Evolutionary conservation across 1,284 basidiomycete genomes (phyloP).

Genomic region (Bondarzewia mesenterica): DNA sequence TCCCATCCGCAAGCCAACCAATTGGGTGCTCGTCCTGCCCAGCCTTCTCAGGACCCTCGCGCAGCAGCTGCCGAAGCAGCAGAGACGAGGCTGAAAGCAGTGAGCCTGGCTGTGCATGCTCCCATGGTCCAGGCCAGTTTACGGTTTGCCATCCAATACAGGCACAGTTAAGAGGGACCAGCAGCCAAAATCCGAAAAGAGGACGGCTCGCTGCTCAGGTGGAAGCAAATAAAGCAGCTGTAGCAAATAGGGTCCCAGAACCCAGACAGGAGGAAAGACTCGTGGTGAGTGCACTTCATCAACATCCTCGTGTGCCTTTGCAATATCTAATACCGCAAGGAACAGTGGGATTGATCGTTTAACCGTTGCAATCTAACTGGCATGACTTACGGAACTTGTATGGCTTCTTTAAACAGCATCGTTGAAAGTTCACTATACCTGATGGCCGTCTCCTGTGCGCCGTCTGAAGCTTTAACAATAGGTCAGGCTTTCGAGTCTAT

Average conservation of each 20-base stretch:
- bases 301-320: neutral
- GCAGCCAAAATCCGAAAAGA: slow-evolving; percentile 53
- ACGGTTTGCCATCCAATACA: slow-evolving; percentile 19
- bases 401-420: too few species aligned
- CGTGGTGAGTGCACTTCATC: slow-evolving; percentile 41
- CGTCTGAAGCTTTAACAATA: too few species aligned
- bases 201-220: slow-evolving; percentile 55
- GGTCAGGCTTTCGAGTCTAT: too few species aligned
- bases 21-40: neutral
- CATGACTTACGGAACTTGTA: too few species aligned
- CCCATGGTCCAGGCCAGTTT: slow-evolving; percentile 1
- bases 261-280: slow-evolving; percentile 45
- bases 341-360: slow-evolving; percentile 4
- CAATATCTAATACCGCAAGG: neutral
- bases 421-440: too few species aligned
- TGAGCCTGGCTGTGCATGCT: neutral
- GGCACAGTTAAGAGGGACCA: slow-evolving; percentile 52
- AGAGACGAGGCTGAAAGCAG: slow-evolving; percentile 25
- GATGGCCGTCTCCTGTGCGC: too few species aligned
- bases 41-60: slow-evolving; percentile 35
- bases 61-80: slow-evolving; percentile 62
- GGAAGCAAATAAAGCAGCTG: slow-evolving; percentile 38
- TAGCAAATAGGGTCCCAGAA: slow-evolving; percentile 38
- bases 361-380: neutral
- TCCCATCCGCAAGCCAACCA: neutral